phyloP scores from a whole-genome alignment of 495 filamentous ascomycete genomes.

The Astrocystis sublimbata region DNA sequence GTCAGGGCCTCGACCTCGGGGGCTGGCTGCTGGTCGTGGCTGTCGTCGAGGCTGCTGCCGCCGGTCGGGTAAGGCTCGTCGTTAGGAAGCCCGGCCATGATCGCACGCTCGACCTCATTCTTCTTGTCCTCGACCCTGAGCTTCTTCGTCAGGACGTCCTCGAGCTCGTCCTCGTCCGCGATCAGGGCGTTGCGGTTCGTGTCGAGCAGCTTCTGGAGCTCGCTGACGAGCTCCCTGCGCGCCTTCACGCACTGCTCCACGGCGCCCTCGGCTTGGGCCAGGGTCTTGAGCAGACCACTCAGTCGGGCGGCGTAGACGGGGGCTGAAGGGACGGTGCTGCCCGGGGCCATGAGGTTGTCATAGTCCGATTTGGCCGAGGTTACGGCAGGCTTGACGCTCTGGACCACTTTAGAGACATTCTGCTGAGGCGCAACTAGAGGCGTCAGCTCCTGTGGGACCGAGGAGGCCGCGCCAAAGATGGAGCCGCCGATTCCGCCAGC shows the following conservation, averaged over 20 bases:
- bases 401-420: conserved; percentile 66
- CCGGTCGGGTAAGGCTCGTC: conserved; percentile 37
- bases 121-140: conserved; percentile 72
- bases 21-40: conserved; percentile 51
- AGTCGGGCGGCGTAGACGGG: conserved; percentile 92
- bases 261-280: conserved; percentile 88
- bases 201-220: conserved; percentile 78
- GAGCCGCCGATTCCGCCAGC: conserved; percentile 59
- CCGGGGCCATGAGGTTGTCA: conserved; percentile 73
- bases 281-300: conserved; percentile 77
- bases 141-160: conserved; percentile 61
- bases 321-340: conserved; percentile 64
- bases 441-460: conserved; percentile 72
- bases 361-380: conserved; percentile 76
- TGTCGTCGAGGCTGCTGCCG: conserved; percentile 34
- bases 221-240: conserved; percentile 71
- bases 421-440: conserved; percentile 72
- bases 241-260: conserved; percentile 89
- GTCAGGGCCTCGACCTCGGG: conserved; percentile 84
- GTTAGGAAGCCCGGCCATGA: conserved; percentile 69
- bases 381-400: conserved; percentile 60
- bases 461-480: conserved; percentile 64
- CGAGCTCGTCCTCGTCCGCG: conserved; percentile 63
- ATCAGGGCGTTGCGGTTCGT: conserved; percentile 68
- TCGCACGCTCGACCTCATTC: conserved; percentile 82